phyloP scores from a whole-genome alignment of 306 rosid genomes.

The Dicorynia guianensis region DNA sequence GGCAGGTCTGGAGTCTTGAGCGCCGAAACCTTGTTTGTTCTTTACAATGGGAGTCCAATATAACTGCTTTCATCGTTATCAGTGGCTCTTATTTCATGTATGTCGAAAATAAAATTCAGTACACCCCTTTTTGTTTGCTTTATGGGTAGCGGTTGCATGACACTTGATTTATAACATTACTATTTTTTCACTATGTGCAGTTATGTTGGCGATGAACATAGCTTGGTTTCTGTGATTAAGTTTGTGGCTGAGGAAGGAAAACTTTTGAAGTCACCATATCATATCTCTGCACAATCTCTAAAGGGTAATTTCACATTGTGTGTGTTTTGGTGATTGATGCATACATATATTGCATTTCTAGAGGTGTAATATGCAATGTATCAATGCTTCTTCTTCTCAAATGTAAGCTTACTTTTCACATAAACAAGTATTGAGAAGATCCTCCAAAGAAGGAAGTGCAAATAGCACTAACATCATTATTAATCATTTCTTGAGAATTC shows the following conservation, averaged over 20 bases:
- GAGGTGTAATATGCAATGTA: not conserved
- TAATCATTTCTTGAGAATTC: not conserved
- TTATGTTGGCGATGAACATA: constrained; percentile 88
- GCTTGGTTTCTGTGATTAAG: constrained; percentile 75
- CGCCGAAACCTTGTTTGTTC: constrained; percentile 71
- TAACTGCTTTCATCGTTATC: constrained; percentile 80
- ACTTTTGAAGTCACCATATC: constrained; percentile 69
- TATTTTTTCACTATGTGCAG: constrained; percentile 53
- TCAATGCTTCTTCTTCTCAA: constrained; percentile 5
- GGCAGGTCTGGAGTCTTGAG: constrained; percentile 97
- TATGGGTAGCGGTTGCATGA: constrained; percentile 10
- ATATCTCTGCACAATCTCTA: constrained; percentile 70
- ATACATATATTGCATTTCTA: constrained; percentile 4
- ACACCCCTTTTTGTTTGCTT: constrained; percentile 3
- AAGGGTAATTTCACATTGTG: constrained; percentile 60
- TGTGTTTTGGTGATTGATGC: constrained; percentile 26
- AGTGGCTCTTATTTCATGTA: constrained; percentile 87
- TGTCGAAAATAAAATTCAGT: constrained; percentile 31
- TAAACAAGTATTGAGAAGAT: not conserved
- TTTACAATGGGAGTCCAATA: constrained; percentile 85
- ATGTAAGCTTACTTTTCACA: not conserved
- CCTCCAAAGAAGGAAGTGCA: not conserved
- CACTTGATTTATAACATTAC: constrained; percentile 37
- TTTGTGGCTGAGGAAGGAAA: constrained; percentile 73
- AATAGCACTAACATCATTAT: not conserved